A percentile compares a stretch with the other conserved stretches of the same genome.
phyloP scores from a whole-genome alignment of 2,329 filamentous ascomycete species.

The Hypoxylon rubiginosum region DNA sequence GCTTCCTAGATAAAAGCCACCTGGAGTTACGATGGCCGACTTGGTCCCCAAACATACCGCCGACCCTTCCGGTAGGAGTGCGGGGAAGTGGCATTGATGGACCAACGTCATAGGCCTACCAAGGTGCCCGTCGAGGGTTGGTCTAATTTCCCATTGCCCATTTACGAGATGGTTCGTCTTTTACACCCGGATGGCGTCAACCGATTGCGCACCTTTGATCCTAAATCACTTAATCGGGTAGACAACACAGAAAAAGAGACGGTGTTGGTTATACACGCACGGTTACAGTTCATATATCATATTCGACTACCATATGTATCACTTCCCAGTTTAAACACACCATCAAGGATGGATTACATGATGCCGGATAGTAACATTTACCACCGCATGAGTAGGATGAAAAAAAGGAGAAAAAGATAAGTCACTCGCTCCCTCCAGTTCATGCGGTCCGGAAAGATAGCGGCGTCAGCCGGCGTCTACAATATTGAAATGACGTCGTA shows the following conservation, averaged over 20 bases:
- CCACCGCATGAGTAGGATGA: not conserved
- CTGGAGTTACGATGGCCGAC: constrained; percentile 8
- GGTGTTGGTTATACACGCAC: not conserved
- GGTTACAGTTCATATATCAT: no score
- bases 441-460: not conserved
- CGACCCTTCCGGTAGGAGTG: constrained; percentile 24
- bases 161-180: not conserved
- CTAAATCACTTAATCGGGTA: not conserved
- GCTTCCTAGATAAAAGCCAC: not conserved
- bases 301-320: not conserved
- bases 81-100: constrained; percentile 21
- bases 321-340: not conserved
- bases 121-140: constrained; percentile 19
- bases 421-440: not conserved
- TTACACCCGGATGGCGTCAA: not conserved
- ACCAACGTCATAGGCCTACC: constrained; percentile 23
- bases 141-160: constrained; percentile 1
- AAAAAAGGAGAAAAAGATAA: constrained; percentile 1
- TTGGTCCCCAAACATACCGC: constrained; percentile 9
- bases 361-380: constrained; percentile 4
- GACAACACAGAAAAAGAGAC: not conserved
- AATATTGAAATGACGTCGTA: constrained; percentile 19
- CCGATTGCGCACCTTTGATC: not conserved
- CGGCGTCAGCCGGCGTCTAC: constrained; percentile 9
- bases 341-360: not conserved